phyloP scores from a whole-genome alignment of 805 yeast genomes.

The Metschnikowia borealis region DNA sequence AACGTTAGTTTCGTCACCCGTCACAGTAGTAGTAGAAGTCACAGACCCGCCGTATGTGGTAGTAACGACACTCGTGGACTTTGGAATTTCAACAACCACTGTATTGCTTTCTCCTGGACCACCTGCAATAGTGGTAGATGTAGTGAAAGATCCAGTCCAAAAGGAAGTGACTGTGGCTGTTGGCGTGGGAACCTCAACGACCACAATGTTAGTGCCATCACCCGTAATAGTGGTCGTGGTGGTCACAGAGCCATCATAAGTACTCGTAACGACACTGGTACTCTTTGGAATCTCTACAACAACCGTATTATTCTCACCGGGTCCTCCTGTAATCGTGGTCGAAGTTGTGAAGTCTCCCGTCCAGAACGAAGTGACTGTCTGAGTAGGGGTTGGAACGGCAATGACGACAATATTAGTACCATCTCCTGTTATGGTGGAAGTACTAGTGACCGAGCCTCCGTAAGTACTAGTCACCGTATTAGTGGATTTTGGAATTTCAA shows the following conservation, averaged over 20 bases:
- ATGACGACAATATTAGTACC: conserved; percentile 6
- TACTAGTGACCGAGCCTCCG: conserved; percentile 1
- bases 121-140: conserved; percentile 6
- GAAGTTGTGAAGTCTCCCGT: too few species aligned
- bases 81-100: conserved; percentile 9
- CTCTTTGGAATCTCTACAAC: too few species aligned
- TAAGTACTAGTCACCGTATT: conserved; percentile 3
- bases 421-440: background rate
- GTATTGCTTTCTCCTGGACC: conserved; percentile 6
- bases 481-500: conserved; percentile 10
- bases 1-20: background rate
- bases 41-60: conserved; percentile 6
- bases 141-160: conserved; percentile 6
- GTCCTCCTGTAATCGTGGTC: too few species aligned
- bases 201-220: too few species aligned
- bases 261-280: too few species aligned
- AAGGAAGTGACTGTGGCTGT: conserved; percentile 9
- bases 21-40: background rate
- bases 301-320: too few species aligned
- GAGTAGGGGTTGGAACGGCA: conserved; percentile 11
- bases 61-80: conserved; percentile 6
- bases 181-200: too few species aligned
- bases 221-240: too few species aligned
- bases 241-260: too few species aligned
- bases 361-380: too few species aligned